These are phyloP conservation scores for Cyclotella choctawhatcheeana DNA, from an alignment of 108 stramenopile species.

Conservation along the genomic window DNA sequence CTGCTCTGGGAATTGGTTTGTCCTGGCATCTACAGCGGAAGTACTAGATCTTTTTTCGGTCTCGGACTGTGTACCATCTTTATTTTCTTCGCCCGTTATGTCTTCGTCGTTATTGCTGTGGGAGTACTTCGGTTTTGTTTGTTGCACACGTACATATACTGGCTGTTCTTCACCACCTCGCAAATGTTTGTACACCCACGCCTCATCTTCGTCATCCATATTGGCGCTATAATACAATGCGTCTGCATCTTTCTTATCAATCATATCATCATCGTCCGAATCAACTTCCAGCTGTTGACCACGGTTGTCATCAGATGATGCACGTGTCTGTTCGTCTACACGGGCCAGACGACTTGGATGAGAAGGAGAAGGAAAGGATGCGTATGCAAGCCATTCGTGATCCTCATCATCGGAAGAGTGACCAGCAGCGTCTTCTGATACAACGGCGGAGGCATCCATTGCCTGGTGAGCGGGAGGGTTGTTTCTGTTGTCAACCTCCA, in stretches of 20 bases:
- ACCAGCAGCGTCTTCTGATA: conserved; percentile 43
- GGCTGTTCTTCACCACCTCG: conserved; percentile 63
- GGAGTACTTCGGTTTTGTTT: background rate
- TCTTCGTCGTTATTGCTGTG: background rate
- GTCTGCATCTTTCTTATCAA: conserved; percentile 9
- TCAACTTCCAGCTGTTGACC: conserved; percentile 1
- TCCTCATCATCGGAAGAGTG: conserved; percentile 33
- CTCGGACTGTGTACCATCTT: background rate
- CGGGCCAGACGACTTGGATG: background rate
- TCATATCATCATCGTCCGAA: conserved; percentile 23
- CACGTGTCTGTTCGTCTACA: conserved; percentile 12
- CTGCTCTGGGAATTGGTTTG: background rate
- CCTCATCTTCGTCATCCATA: conserved; percentile 85
- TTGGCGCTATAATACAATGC: conserved; percentile 45
- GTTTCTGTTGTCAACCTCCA: no score
- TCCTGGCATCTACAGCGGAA: background rate
- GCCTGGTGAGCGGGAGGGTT: background rate
- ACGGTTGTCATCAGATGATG: conserved; percentile 4
- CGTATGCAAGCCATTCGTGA: conserved; percentile 14
- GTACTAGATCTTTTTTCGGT: background rate
- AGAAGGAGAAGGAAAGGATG: background rate
- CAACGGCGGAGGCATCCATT: conserved; percentile 23
- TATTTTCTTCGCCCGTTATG: background rate
- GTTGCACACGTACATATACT: conserved; percentile 25
- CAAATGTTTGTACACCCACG: conserved; percentile 82